Evolutionary conservation across 495 filamentous ascomycete genomes (phyloP), one percentile per base, ranked within the genome.

Genomic region (Neurospora terricola): DNA sequence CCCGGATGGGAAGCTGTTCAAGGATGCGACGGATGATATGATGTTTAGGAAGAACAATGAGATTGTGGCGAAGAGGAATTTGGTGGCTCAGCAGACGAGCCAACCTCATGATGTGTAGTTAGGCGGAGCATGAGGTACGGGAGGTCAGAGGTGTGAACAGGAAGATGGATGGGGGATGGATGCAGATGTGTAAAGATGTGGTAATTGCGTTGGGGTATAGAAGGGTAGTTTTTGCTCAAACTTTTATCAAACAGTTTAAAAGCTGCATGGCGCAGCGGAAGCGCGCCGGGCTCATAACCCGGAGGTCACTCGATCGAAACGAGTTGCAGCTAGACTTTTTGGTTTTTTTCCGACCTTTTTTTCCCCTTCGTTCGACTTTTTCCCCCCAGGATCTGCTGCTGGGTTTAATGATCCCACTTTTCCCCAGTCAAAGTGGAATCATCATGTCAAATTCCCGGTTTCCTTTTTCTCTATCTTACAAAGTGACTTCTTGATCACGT

Each of bases 21-120:
- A 73, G 16, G 82, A 82, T 73, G 40, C 77, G 12, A 76, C 71
- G 39, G 81, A 84, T 18, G 79, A 81, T 42, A 75, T 78, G 11
- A 54, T 48, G 72, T 72, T 73, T 12, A 70, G 78, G 54, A 69
- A 72, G 75, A 30, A 73, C 12, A 80, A 80, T 45, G 62, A 30
- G 34, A 11, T 36, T 36, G 36, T 54, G 3, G 43, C 9, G 37
- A 40, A 10, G 68, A 69, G n/a, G 36, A 59, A 38, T 37, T 69
- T 69, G 45, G 43, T 70, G 2, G 14, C 9, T 11, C 38, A n/a
- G n/a, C 38, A 12, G 39, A 7, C 2, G 0, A 36, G 59, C 4
- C 48, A 23, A 7, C 14, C 23, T 16, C 8, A 42, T 66, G 69
- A 72, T 74, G 37, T 72, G 7, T 71, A 74, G 2, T 42, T 27